phyloP scores from a whole-genome alignment of 345 rosid species.

The Salix arbutifolia region DNA sequence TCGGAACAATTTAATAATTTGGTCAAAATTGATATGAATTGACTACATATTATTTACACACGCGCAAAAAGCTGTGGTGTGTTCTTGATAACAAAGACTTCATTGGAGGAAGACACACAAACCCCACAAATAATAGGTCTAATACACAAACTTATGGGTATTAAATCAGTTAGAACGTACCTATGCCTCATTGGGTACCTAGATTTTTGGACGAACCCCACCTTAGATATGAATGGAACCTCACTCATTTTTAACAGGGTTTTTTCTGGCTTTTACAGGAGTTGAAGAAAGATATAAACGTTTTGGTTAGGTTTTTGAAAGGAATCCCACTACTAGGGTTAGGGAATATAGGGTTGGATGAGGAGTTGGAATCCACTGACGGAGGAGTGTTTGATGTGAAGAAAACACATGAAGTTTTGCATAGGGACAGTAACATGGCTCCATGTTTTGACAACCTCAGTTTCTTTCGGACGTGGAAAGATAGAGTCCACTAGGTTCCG shows the following conservation, averaged over 20 bases:
- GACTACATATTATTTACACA: background rate
- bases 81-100: slow-evolving; percentile 18
- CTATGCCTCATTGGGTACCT: slow-evolving; percentile 22
- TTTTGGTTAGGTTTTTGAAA: slow-evolving; percentile 46
- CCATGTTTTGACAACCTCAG: slow-evolving; percentile 41
- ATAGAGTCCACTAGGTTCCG: slow-evolving; percentile 51
- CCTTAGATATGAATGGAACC: background rate
- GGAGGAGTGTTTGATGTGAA: slow-evolving; percentile 31
- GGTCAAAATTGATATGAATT: background rate
- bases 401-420: slow-evolving; percentile 31
- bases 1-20: slow-evolving; percentile 1
- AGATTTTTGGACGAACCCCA: slow-evolving; percentile 37
- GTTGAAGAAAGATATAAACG: background rate
- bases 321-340: slow-evolving; percentile 47
- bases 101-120: slow-evolving; percentile 12
- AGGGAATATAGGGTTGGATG: slow-evolving; percentile 46
- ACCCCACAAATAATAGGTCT: background rate
- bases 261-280: slow-evolving; percentile 3
- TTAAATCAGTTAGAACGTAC: background rate
- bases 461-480: slow-evolving; percentile 61
- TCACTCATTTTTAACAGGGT: background rate
- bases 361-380: slow-evolving; percentile 79
- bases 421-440: slow-evolving; percentile 37
- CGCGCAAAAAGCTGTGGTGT: slow-evolving; percentile 15
- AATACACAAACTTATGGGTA: background rate